These are phyloP conservation scores for Lactarius psammicola DNA, from an alignment of 768 basidiomycete genomes.

Conservation along the genomic window DNA sequence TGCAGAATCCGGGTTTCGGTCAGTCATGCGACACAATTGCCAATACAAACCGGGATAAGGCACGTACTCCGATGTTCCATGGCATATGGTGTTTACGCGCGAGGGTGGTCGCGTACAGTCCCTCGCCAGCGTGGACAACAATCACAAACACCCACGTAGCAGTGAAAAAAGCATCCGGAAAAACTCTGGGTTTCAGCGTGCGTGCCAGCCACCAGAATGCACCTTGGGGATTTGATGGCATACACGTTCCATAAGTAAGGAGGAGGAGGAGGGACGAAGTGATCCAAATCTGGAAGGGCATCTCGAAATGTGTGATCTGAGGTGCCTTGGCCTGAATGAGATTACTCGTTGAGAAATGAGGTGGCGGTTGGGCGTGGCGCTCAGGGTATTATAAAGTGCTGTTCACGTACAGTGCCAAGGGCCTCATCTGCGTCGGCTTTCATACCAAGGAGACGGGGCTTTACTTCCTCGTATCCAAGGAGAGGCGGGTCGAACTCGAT, in stretches of 20 bases:
- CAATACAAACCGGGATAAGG: slow-evolving; percentile 21
- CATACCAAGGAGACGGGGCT: slow-evolving; percentile 76
- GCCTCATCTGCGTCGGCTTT: slow-evolving; percentile 76
- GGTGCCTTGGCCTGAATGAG: slow-evolving; percentile 41
- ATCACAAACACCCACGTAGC: slow-evolving; percentile 37
- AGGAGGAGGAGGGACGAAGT: slow-evolving; percentile 34
- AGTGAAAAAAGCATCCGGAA: slow-evolving; percentile 33
- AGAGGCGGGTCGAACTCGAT: slow-evolving; percentile 72
- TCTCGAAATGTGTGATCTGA: slow-evolving; percentile 53
- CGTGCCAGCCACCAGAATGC: slow-evolving; percentile 36
- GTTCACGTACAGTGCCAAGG: slow-evolving; percentile 65
- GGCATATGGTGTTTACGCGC: slow-evolving; percentile 54
- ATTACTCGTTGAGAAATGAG: neutral
- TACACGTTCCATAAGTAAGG: slow-evolving; percentile 38
- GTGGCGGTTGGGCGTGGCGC: neutral
- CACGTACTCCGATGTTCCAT: slow-evolving; percentile 40
- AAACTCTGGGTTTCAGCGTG: slow-evolving; percentile 35
- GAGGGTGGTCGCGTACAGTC: slow-evolving; percentile 47
- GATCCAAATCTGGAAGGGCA: slow-evolving; percentile 39
- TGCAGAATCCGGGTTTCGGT: slow-evolving; percentile 32
- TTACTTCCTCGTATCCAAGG: slow-evolving; percentile 74
- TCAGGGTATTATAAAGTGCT: neutral
- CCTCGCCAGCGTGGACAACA: slow-evolving; percentile 47
- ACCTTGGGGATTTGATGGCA: slow-evolving; percentile 29
- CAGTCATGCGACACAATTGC: too few species aligned